Percentiles rank a stretch among this genome's conserved stretches.
phyloP scores from a whole-genome alignment of 2,329 filamentous ascomycete species.

The Periconia macrospinosa region DNA sequence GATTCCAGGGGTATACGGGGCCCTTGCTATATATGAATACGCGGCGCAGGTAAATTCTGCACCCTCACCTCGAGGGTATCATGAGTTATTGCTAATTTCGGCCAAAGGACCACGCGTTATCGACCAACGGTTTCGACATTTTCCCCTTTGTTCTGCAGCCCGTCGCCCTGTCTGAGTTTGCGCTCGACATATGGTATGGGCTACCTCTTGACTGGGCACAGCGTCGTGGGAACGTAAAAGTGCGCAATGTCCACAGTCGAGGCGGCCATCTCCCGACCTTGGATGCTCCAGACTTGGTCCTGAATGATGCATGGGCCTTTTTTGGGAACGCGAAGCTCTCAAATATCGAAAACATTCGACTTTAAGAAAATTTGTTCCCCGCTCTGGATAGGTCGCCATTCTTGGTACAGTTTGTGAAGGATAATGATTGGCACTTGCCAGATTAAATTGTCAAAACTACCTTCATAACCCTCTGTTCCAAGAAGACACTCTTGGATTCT shows the following conservation, averaged over 20 bases:
- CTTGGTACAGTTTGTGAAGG: too few species aligned
- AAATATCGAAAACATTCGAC: background rate
- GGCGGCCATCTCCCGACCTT: background rate
- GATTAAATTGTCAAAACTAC: too few species aligned
- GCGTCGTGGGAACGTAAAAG: background rate
- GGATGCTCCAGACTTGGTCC: background rate
- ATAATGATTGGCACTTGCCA: too few species aligned
- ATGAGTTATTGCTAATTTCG: background rate
- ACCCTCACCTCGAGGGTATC: background rate
- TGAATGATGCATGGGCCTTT: background rate
- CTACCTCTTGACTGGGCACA: background rate
- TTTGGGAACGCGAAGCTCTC: background rate
- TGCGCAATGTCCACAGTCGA: background rate
- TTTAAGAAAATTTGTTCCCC: too few species aligned
- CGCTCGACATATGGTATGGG: background rate
- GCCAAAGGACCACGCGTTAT: background rate
- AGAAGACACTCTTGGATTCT: too few species aligned
- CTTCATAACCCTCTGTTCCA: too few species aligned
- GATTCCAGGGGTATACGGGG: background rate
- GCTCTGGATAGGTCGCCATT: too few species aligned
- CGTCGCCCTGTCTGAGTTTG: background rate
- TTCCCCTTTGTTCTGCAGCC: background rate
- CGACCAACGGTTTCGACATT: background rate
- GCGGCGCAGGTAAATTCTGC: background rate
- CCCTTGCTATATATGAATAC: background rate